phyloP scores from a whole-genome alignment of 1,284 basidiomycete species.

The Leccinum griseonigrum region DNA sequence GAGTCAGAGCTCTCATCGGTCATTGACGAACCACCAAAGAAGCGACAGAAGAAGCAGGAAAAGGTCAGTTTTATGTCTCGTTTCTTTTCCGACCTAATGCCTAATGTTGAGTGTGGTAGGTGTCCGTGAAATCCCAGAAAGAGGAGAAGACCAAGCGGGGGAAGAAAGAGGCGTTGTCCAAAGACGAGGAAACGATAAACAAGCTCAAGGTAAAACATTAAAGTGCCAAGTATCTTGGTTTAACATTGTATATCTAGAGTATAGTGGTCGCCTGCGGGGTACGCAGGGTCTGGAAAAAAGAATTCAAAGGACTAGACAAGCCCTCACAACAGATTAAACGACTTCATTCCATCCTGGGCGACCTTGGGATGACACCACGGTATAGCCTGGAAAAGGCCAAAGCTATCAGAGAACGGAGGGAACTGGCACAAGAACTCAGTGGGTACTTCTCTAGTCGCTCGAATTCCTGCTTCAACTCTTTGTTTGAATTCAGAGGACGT shows the following conservation, averaged over 20 bases:
- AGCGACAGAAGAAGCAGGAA: conserved; percentile 34
- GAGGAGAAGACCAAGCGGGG: conserved; percentile 21
- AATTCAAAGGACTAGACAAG: conserved; percentile 62
- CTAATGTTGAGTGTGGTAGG: conserved; percentile 4
- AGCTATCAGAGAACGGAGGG: conserved; percentile 65
- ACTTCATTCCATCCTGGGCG: conserved; percentile 60
- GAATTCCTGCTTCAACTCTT: background rate
- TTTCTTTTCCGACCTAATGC: background rate
- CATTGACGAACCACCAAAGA: conserved; percentile 53
- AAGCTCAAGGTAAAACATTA: conserved; percentile 48
- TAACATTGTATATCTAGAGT: conserved; percentile 38
- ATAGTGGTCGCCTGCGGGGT: conserved; percentile 78
- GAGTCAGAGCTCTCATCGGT: conserved; percentile 63
- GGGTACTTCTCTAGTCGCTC: conserved; percentile 24
- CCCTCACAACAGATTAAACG: conserved; percentile 65
- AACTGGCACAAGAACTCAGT: conserved; percentile 80
- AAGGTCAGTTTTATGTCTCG: conserved; percentile 23
- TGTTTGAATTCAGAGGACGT: conserved; percentile 54
- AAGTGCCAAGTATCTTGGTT: background rate
- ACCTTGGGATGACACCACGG: conserved; percentile 80
- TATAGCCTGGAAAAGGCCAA: conserved; percentile 78
- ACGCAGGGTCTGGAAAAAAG: conserved; percentile 78
- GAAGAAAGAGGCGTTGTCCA: conserved; percentile 34
- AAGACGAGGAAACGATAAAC: conserved; percentile 61
- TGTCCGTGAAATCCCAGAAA: conserved; percentile 20